phyloP scores from a whole-genome alignment of 768 basidiomycete genomes.

The Suillus clintonianus region DNA sequence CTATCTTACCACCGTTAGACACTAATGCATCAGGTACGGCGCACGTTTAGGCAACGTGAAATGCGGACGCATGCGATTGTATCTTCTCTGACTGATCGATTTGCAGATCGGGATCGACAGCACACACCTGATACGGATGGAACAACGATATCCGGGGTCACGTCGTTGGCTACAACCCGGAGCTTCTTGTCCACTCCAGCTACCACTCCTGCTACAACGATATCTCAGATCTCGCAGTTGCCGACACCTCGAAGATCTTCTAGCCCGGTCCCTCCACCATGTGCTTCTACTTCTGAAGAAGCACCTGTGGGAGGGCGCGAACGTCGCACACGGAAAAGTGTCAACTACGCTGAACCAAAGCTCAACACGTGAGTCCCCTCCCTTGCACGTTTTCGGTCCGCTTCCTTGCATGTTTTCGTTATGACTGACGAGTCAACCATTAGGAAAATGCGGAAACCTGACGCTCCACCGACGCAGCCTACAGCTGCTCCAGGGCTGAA shows the following conservation, averaged over 20 bases:
- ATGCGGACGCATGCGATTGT: background rate
- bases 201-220: conserved; percentile 40
- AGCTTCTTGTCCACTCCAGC: conserved; percentile 44
- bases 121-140: conserved; percentile 37
- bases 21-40: conserved; percentile 38
- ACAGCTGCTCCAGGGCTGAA: conserved; percentile 32
- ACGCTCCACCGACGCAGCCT: conserved; percentile 44
- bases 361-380: conserved; percentile 71
- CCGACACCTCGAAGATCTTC: conserved; percentile 54
- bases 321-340: conserved; percentile 70
- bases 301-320: conserved; percentile 38
- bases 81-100: conserved; percentile 16
- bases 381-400: conserved; percentile 27
- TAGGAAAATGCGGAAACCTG: conserved; percentile 91
- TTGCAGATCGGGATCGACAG: conserved; percentile 38
- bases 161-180: conserved; percentile 36
- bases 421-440: conserved; percentile 10
- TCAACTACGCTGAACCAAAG: conserved; percentile 88
- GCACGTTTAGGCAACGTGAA: background rate
- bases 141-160: conserved; percentile 35
- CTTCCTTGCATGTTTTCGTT: conserved; percentile 4
- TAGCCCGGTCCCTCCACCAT: conserved; percentile 41
- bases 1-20: conserved; percentile 37
- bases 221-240: conserved; percentile 36
- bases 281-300: conserved; percentile 36